Base-by-base conservation (phyloP, 2,329 filamentous ascomycete species). In the Penicillium brasilianum region DNA sequence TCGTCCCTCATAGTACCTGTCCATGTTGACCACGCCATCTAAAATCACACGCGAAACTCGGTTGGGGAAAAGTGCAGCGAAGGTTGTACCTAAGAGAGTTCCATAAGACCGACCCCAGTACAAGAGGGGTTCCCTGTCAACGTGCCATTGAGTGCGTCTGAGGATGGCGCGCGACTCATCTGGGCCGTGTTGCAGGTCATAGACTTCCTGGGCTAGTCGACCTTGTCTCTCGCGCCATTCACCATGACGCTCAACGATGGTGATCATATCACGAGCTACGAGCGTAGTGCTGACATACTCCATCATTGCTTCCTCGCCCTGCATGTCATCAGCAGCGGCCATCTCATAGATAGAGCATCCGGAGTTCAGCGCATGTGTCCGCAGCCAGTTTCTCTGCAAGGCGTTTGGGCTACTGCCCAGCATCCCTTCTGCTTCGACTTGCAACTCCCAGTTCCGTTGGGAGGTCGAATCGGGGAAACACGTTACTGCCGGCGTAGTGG, bases 71-170 rank as follows among this genome's bases (percentile, higher is more conserved):
- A 84, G 73, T 3, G 77, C 70, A 0, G 81, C 79, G 61, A 83
- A 81, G 0, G 81, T 84, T 0, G 75, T 69, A 3, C 82, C 82
- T 0, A 84, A 70, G 1, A 80, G 66, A 0, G 80, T 79, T 3
- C 81, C 82, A 59, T 82, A 83, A 2, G 77, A 80, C 20, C 78
- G 71, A 7, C 76, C 78, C 77, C 78, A 81, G 62, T 77, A 81
- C 20, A 75, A 66, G 0, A 81, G 64, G 18, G 69, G 71, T 52
- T 77, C 75, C 20, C 69, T 43, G 2, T 66, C 69, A 6, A 59
- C 67, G 4, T 62, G 64, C 69, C 76, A 78, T 49, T 59, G 60
- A 6, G 74, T 75, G 25, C 71, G 70, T 4, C 54, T 20, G 5
- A 66, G 30, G n/a, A 77, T 68, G 0, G 37, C 34, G 28, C 69